phyloP scores from a whole-genome alignment of 495 filamentous ascomycete genomes.

The Penicillium ochrochloron region DNA sequence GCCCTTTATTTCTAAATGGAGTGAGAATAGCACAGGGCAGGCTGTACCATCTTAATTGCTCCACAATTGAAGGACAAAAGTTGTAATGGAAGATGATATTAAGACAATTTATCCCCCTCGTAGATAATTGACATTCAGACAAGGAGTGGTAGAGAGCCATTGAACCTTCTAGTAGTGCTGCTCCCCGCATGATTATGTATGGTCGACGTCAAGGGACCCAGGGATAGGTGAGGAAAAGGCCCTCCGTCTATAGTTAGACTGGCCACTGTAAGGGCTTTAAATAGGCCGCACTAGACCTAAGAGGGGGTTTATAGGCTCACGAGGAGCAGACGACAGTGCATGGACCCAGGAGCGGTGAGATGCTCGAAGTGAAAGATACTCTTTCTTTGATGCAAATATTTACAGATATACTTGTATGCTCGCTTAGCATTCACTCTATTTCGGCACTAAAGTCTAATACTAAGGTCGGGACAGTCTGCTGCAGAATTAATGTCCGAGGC shows the following conservation, averaged over 20 bases:
- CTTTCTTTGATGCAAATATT: too few relatives aligned
- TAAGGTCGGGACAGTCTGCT: too few relatives aligned
- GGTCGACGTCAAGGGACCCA: not conserved
- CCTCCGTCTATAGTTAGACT: not conserved
- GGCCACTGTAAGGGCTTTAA: constrained; percentile 19
- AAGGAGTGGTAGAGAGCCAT: not conserved
- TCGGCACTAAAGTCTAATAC: too few relatives aligned
- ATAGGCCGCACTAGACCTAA: constrained; percentile 10
- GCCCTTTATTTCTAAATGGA: constrained; percentile 4
- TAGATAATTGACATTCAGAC: not conserved
- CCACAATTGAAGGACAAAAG: not conserved
- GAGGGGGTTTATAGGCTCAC: constrained; percentile 1
- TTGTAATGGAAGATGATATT: not conserved
- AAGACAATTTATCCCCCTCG: not conserved
- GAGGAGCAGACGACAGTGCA: not conserved
- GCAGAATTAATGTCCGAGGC: not conserved
- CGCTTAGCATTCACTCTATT: too few relatives aligned
- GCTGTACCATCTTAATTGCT: not conserved
- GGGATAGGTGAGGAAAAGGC: not conserved
- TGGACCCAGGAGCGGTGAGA: not conserved
- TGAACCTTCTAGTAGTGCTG: constrained; percentile 14
- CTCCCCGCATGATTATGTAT: constrained; percentile 7
- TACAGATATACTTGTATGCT: not conserved
- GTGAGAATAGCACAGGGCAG: not conserved
- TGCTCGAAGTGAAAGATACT: not conserved